phyloP scores from a whole-genome alignment of 192 early-diverging fungal species.

The Coemansia sp. region DNA sequence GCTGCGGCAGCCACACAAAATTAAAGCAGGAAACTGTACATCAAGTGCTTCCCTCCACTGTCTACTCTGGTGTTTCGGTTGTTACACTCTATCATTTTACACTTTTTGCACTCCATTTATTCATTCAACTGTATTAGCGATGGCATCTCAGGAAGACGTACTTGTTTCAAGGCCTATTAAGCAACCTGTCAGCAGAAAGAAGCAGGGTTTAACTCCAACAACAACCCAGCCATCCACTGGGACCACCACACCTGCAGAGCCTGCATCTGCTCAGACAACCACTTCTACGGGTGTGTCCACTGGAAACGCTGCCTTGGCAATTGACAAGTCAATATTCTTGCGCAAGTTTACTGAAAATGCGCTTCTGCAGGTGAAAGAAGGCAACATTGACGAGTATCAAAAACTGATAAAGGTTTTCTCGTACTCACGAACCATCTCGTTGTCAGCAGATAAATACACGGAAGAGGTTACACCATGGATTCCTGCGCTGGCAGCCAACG shows the following conservation, averaged over 20 bases:
- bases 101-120: not conserved
- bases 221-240: no score
- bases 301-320: not conserved
- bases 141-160: not conserved
- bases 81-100: not conserved
- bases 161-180: not conserved
- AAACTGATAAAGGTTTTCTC: slow-evolving; percentile 39
- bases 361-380: slow-evolving; percentile 38
- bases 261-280: no score
- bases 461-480: slow-evolving; percentile 39
- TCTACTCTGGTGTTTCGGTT: not conserved
- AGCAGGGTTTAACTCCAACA: not conserved
- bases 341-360: slow-evolving; percentile 40
- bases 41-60: not conserved
- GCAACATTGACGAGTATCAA: slow-evolving; percentile 28
- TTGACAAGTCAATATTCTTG: slow-evolving; percentile 41
- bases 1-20: no score
- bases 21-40: not conserved
- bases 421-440: slow-evolving; percentile 16
- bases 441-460: slow-evolving; percentile 18
- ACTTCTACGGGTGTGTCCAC: not conserved
- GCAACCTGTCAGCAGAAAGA: slow-evolving; percentile 10
- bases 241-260: not conserved
- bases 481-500: slow-evolving; percentile 27
- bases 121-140: not conserved